Evolutionary conservation across 164 flowering plant species (phyloP), one percentile per base, ranked within the genome.

Genomic region (Kalanchoe fedtschenkoi): DNA sequence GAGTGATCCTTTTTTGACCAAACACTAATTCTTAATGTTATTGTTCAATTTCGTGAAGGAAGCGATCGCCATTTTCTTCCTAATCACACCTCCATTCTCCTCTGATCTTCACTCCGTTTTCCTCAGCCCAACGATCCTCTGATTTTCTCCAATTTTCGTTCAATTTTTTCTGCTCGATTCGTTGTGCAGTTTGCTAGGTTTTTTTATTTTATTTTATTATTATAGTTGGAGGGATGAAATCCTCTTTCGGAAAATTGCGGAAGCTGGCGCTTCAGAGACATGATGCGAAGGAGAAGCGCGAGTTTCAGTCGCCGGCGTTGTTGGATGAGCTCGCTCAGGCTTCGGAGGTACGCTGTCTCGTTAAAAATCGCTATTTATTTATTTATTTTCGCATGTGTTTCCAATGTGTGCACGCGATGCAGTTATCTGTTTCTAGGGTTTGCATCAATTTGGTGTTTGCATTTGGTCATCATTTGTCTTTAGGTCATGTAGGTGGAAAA

Each of bases 321-420:
- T 63, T 78, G n/a, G 93, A 92, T 71, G 93, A 83, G 56, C 85
- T 92, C 22, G 82, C 86, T 62, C 88, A 76, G 65, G 98, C 96
- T 21, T 68, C 89, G n/a, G 67, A 83, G 96, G 98, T 89, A 69
- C 44, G 62, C 37, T 15, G 7, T 64, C 32, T 37, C 35, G 6
- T 51, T 29, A 5, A 6, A 66, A 60, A 44, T 33, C 9, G 30
- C 22, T 47, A 4, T 9, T 38, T 53, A 17, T 47, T 1, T 62
- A 9, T 28, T 32, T 41, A 22, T 38, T 24, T 9, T 7, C 41
- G 51, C 26, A n/a, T n/a, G n/a, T n/a, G n/a, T 30, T 19, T 21
- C 11, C 39, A 43, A 43, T 43, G 32, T 39, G 63, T 61, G 63
- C 39, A 44, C 14, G 34, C 1, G 28, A 11, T 47, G 54, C 28